Evolutionary conservation across 2,329 filamentous ascomycete genomes (phyloP), one percentile per base, ranked within the genome.

Genomic region (Fusarium albosuccineum): DNA sequence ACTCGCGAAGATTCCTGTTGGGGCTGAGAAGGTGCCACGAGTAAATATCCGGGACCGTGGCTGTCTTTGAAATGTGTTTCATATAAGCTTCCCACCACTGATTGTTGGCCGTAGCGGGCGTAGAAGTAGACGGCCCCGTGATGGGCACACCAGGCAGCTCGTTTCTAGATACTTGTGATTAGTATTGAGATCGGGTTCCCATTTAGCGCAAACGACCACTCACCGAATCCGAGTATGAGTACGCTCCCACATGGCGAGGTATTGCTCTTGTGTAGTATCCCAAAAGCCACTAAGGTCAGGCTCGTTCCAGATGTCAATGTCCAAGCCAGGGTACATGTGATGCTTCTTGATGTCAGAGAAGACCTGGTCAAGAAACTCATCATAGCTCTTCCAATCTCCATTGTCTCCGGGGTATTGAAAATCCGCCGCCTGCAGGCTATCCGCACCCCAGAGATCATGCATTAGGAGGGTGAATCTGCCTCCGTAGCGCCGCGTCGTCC

Each of bases 301-400:
- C 13, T 53, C 50, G 27, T 53, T 53, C 50, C 50, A 53, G 37
- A 53, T 37, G 27, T 53, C 50, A 44, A 53, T 26, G 22, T 53
- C 50, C 3, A 53, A 37, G 16, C 50, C 50, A 29, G 27, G 26
- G 14, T 42, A 27, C n/a, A 42, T 34, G 8, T 53, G 29, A 27
- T 53, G 40, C 14, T 33, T 42, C 37, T 42, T 53, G 50, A 53
- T 53, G 41, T 41, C 40, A 11, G 50, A 37, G 41, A 53, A 41
- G 22, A 53, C 50, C 37, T 53, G 50, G 14, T 7, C 11, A n/a
- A 53, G 9, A 29, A 53, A 53, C 36, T 41, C 50, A 13, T 53
- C 50, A 4, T 41, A 53, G 26, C 36, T 16, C 36, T 10, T 11
- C 50, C 50, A 53, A 37, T 17, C 41, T 14, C 50, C 50, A 13